Evolutionary conservation across 176 grass and related monocot genomes (phyloP), one percentile per base, ranked within the genome.

Genomic region (Cocos nucifera): DNA sequence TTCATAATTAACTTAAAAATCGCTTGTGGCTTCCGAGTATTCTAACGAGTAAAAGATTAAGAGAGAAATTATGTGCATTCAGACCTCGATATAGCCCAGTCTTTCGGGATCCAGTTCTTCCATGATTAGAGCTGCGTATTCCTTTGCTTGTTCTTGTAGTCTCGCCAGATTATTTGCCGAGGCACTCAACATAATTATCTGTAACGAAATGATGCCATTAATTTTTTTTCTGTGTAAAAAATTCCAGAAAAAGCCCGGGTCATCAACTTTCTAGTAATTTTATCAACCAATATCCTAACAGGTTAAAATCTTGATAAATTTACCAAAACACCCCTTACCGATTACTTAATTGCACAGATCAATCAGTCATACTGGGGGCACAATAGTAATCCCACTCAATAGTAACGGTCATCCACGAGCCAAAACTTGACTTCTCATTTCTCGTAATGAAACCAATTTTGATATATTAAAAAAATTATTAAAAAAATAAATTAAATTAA

Each of bases 131-230:
- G 94, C 94, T 15, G 94, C 88, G 12, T 98, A 98, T 78, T 98
- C 94, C 63, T 89, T 88, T 4, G 94, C 94, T 57, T 98, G 94
- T 57, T 98, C 94, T 61, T 98, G 89, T 22, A 98, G 72, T 62
- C 88, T 86, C 17, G 88, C 80, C 39, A 98, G 75, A 53, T 98
- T 98, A 54, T 92, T 93, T 20, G 94, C 94, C 14, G 94, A 98
- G 14, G 88, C 94, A 18, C 94, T 98, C 30, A 98, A 67, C 94
- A 98, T 89, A 22, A 98, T 98, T 64, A 98, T 93, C 94, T 98
- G 76, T 2, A 39, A 58, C 55, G 24, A 52, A 49, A 72, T 61
- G 54, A 26, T 17, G 29, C 51, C 50, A 26, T 61, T 54, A 50
- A 71, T 9, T 10, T 35, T 2, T 35, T 32, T 32, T 35, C 8